Evolutionary conservation across 2,329 filamentous ascomycete species (phyloP).

Genomic region (Chlorencoelia australis): DNA sequence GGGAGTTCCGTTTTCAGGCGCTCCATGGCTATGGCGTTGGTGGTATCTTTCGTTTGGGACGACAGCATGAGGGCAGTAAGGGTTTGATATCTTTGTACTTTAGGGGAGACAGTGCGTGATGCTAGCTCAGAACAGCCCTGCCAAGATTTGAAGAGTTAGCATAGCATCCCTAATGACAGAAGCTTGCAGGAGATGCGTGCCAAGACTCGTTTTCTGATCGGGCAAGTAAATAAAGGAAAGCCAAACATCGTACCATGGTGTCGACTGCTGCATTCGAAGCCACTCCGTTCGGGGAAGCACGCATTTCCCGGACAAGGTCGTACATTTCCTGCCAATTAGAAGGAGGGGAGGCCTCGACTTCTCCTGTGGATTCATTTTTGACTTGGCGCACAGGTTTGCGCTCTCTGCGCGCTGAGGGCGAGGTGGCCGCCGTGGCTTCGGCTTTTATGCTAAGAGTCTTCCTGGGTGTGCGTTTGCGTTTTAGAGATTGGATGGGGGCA

Average conservation of each 20-base stretch:
- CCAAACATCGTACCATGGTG: no score
- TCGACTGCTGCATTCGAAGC: slow-evolving; percentile 77
- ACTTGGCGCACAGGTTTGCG: slow-evolving; percentile 40
- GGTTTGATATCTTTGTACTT: slow-evolving; percentile 50
- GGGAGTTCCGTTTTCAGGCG: slow-evolving; percentile 52
- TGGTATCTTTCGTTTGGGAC: slow-evolving; percentile 65
- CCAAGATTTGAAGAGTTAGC: no score
- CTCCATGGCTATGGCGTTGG: slow-evolving; percentile 58
- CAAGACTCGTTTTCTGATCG: no score
- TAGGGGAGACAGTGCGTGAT: slow-evolving; percentile 4
- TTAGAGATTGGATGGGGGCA: slow-evolving; percentile 25
- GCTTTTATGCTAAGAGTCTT: slow-evolving; percentile 33
- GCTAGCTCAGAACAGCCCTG: slow-evolving; percentile 6
- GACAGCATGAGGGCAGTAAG: slow-evolving; percentile 62
- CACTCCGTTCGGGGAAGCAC: slow-evolving; percentile 39
- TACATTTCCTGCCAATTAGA: slow-evolving; percentile 81
- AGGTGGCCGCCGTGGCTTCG: slow-evolving; percentile 22
- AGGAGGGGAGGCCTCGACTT: slow-evolving; percentile 45
- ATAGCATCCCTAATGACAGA: no score
- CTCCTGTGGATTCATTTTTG: slow-evolving; percentile 32
- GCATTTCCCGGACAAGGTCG: slow-evolving; percentile 67
- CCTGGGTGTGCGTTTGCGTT: slow-evolving; percentile 36
- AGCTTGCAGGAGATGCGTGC: no score
- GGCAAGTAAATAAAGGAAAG: no score
- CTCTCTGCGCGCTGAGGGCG: slow-evolving; percentile 24